These are phyloP conservation scores for Lodderomyces metapsilosis DNA, from an alignment of 1,139 yeast species.

Conservation along the genomic window DNA sequence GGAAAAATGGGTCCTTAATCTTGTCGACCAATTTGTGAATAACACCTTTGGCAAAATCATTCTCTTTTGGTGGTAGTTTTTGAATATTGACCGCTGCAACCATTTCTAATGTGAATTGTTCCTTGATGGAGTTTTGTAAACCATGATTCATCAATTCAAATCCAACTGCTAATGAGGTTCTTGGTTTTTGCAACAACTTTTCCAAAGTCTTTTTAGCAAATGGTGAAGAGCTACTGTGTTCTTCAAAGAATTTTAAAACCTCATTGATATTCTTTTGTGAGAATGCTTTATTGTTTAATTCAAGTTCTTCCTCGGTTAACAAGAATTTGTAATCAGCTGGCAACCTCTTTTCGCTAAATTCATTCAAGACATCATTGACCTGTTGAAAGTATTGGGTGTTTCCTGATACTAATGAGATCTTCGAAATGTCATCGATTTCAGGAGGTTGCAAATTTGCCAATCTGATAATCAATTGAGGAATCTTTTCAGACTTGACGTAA, in stretches of 20 bases:
- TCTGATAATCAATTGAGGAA: constrained; percentile 62
- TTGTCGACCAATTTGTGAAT: constrained; percentile 66
- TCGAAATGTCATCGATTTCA: constrained; percentile 24
- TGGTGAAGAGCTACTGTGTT: constrained; percentile 49
- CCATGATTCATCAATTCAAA: constrained; percentile 70
- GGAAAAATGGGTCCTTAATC: constrained; percentile 49
- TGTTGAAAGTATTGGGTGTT: constrained; percentile 46
- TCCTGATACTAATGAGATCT: constrained; percentile 20
- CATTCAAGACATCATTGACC: constrained; percentile 73
- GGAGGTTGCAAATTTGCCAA: constrained; percentile 58
- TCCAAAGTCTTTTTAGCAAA: constrained; percentile 65
- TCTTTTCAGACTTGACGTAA: constrained; percentile 66
- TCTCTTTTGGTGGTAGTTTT: constrained; percentile 50
- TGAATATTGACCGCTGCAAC: constrained; percentile 76
- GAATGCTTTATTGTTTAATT: constrained; percentile 69
- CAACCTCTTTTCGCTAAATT: constrained; percentile 64
- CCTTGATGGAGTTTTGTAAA: constrained; percentile 53
- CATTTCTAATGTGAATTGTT: constrained; percentile 73
- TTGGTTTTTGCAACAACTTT: constrained; percentile 62
- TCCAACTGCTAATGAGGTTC: constrained; percentile 75
- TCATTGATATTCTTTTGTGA: constrained; percentile 57
- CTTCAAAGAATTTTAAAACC: constrained; percentile 52
- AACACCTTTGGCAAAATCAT: constrained; percentile 76
- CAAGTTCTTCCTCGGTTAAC: constrained; percentile 54
- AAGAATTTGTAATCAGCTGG: constrained; percentile 66